These are phyloP conservation scores for Fonsecaea erecta DNA, from an alignment of 2,329 filamentous ascomycete species.

Conservation along the genomic window DNA sequence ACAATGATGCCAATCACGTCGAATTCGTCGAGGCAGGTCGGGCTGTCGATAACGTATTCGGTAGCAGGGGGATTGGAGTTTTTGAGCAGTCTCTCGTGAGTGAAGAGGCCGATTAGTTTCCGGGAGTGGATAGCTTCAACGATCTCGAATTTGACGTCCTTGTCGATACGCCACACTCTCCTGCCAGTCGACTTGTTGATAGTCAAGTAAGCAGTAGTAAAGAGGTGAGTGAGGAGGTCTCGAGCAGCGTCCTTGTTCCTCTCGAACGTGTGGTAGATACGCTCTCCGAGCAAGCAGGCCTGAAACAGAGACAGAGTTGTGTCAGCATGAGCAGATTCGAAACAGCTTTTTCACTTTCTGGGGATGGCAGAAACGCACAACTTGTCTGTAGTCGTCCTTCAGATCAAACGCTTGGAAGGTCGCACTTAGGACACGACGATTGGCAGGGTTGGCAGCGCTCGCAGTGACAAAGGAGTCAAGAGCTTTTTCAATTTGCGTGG, in stretches of 20 bases:
- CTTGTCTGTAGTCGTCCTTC: background rate
- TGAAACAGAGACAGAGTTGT: background rate
- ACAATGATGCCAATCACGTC: constrained; percentile 3
- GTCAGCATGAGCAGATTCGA: background rate
- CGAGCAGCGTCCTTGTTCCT: background rate
- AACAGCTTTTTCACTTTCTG: background rate
- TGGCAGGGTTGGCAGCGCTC: background rate
- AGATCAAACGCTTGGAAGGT: background rate
- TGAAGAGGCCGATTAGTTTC: background rate
- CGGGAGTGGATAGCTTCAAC: background rate
- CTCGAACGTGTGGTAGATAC: background rate
- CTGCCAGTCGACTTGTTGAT: constrained; percentile 1
- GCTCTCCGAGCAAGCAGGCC: constrained; percentile 4
- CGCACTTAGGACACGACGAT: background rate
- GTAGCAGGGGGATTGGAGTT: background rate
- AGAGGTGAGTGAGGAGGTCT: background rate
- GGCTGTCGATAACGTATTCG: background rate
- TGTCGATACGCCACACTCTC: constrained; percentile 3
- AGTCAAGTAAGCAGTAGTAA: constrained; percentile 1
- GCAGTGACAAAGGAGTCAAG: background rate
- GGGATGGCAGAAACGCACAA: background rate
- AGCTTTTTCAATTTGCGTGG: background rate
- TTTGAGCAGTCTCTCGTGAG: background rate
- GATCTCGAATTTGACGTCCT: background rate
- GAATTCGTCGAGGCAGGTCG: background rate